Conservation (phyloP, 495 filamentous ascomycete species). For the Lepraria neglecta region DNA sequence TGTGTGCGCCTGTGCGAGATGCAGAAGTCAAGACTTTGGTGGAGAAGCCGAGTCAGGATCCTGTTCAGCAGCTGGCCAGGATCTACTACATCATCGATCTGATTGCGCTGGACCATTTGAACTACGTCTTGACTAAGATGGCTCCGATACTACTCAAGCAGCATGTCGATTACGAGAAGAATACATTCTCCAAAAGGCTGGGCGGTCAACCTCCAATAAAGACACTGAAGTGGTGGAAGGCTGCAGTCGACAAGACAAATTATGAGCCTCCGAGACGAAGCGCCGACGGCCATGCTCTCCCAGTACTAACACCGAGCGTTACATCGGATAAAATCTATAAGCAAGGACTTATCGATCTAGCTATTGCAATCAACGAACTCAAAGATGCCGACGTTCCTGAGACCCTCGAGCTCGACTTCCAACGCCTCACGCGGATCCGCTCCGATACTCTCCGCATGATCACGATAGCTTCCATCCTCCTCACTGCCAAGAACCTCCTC, state of each 20-base stretch:
- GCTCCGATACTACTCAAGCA: slow-evolving; percentile 78
- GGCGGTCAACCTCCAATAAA: slow-evolving; percentile 57
- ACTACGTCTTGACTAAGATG: slow-evolving; percentile 78
- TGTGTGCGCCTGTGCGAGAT: slow-evolving; percentile 89
- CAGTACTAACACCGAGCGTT: slow-evolving; percentile 44
- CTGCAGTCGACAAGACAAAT: slow-evolving; percentile 59
- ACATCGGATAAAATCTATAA: slow-evolving; percentile 71
- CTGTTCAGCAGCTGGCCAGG: slow-evolving; percentile 76
- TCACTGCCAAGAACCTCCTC: slow-evolving; percentile 91
- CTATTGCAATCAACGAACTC: slow-evolving; percentile 54
- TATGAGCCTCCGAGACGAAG: slow-evolving; percentile 68
- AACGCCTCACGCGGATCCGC: slow-evolving; percentile 62
- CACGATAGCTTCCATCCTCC: slow-evolving; percentile 70
- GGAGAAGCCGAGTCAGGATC: slow-evolving; percentile 66
- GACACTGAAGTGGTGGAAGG: slow-evolving; percentile 66
- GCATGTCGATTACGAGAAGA: slow-evolving; percentile 72
- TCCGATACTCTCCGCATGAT: slow-evolving; percentile 65
- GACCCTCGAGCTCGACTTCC: slow-evolving; percentile 73
- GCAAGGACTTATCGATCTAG: slow-evolving; percentile 60
- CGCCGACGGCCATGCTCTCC: slow-evolving; percentile 56
- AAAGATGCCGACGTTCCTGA: slow-evolving; percentile 64
- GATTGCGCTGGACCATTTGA: slow-evolving; percentile 90
- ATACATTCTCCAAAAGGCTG: slow-evolving; percentile 65
- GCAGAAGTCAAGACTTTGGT: slow-evolving; percentile 72
- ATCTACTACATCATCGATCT: slow-evolving; percentile 83